Evolutionary conservation across 192 early-diverging fungal species (phyloP), one percentile per base, ranked within the genome.

Genomic region (Coemansia guatemalensis): DNA sequence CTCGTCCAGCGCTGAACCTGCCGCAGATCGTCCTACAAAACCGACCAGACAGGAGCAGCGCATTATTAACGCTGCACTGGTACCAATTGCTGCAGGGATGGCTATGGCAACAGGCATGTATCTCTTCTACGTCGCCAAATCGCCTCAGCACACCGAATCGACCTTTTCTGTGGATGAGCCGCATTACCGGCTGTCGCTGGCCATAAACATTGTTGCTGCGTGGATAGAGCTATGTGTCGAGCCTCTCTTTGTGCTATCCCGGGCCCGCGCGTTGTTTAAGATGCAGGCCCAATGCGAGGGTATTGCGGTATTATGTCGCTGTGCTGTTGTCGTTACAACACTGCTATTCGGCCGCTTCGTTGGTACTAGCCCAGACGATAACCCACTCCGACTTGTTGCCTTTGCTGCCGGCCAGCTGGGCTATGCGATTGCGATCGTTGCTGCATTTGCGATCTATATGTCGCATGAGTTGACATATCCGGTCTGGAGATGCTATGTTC

Each of bases 211-310:
- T 24, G 26, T 88, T 9, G 86, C 93, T 0, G 90, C 93, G 3
- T 82, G 91, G 60, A 56, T 93, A 12, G 97, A 99, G 74, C 72
- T 99, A 1, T 47, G 83, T 1, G 82, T 89, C 14, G 97, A 99
- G 73, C 97, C 97, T 8, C 69, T 97, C 32, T 96, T 88, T 75
- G 86, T 92, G 27, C 64, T 90, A 17, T 84, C 88, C 0, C 83
- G 89, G 30, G 85, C 86, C 56, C 83, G 82, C 32, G 72, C 96
- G 21, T 78, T 90, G 71, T 94, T 94, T 67, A 84, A 83, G 57
- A 63, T 91, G 11, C 88, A 95, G 20, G 94, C 93, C 4, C 74
- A 82, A 26, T 83, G 93, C 30, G 95, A 99, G 67, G 94, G 91
- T 0, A 55, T 83, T n/a, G 93, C 91, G 0, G 88, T 97, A 23